phyloP scores from a whole-genome alignment of 768 basidiomycete genomes.

The Russula emetica region DNA sequence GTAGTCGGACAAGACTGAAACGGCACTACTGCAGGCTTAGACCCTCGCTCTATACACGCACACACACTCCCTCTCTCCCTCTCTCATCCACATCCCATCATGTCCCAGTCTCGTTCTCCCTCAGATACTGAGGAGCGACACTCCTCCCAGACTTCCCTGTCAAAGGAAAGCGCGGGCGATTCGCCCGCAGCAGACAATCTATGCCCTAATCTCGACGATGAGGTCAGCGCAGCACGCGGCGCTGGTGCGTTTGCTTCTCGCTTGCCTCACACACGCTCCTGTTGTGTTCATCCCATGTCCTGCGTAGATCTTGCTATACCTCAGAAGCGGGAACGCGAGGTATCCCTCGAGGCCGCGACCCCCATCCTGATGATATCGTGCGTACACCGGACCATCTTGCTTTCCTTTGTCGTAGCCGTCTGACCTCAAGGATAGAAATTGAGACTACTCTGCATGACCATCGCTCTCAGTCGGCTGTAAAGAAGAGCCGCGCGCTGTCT shows the following conservation, averaged over 20 bases:
- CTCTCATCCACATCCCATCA: constrained; percentile 6
- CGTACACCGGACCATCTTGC: constrained; percentile 22
- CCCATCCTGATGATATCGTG: constrained; percentile 36
- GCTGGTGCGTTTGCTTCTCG: constrained; percentile 15
- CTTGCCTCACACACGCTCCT: background rate
- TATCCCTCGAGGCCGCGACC: constrained; percentile 63
- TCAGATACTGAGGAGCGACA: constrained; percentile 3
- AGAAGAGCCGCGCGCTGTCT: constrained; percentile 66
- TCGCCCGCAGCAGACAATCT: constrained; percentile 2
- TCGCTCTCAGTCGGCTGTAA: constrained; percentile 59
- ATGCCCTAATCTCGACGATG: constrained; percentile 14
- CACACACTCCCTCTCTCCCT: background rate
- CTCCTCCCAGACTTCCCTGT: background rate
- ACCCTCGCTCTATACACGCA: constrained; percentile 1
- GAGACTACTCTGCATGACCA: constrained; percentile 38
- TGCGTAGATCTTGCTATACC: constrained; percentile 47
- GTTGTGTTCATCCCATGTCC: constrained; percentile 7
- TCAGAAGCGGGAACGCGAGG: constrained; percentile 69
- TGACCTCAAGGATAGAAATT: constrained; percentile 4
- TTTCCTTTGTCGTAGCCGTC: background rate
- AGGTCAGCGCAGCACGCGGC: constrained; percentile 24
- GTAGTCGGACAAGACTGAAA: constrained; percentile 5
- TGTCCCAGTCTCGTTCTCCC: constrained; percentile 17
- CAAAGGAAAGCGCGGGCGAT: background rate
- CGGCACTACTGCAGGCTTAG: constrained; percentile 12